These are phyloP conservation scores for Amanita polypyramis DNA, from an alignment of 768 basidiomycete genomes.

Conservation along the genomic window DNA sequence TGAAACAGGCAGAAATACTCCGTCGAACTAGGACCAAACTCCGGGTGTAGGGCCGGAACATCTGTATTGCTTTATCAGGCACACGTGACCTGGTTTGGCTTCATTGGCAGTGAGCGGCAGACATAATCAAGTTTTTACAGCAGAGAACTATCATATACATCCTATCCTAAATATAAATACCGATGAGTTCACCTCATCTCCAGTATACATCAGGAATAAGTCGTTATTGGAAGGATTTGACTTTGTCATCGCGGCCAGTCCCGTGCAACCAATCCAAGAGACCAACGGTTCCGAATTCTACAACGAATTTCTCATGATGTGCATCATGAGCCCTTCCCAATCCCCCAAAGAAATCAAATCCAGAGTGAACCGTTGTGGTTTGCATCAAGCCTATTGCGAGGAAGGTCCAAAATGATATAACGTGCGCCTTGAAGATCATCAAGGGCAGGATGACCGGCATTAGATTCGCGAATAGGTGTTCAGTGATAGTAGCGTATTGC, in stretches of 20 bases:
- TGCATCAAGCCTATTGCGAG: constrained; percentile 15
- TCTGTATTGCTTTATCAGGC: too few relatives aligned
- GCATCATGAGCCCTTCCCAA: constrained; percentile 17
- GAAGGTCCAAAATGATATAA: constrained; percentile 19
- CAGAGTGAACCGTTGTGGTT: constrained; percentile 20
- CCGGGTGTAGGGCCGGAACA: too few relatives aligned
- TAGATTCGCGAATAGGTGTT: constrained; percentile 20
- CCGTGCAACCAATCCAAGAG: constrained; percentile 18
- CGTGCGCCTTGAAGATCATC: constrained; percentile 16
- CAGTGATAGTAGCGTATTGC: constrained; percentile 17
- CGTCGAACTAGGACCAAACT: too few relatives aligned
- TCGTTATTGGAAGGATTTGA: not conserved
- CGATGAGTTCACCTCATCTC: too few relatives aligned
- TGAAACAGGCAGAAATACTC: too few relatives aligned
- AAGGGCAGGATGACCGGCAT: constrained; percentile 18
- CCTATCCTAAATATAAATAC: too few relatives aligned
- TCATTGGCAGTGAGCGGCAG: too few relatives aligned
- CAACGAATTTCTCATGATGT: constrained; percentile 20
- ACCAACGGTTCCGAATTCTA: constrained; percentile 18
- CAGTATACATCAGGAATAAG: too few relatives aligned
- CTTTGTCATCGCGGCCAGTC: constrained; percentile 3
- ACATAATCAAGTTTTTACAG: too few relatives aligned
- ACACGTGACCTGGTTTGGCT: too few relatives aligned
- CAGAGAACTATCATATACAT: too few relatives aligned
- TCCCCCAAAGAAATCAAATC: constrained; percentile 18